phyloP scores from a whole-genome alignment of 2,329 filamentous ascomycete genomes.

The Colletotrichum cuscutae region DNA sequence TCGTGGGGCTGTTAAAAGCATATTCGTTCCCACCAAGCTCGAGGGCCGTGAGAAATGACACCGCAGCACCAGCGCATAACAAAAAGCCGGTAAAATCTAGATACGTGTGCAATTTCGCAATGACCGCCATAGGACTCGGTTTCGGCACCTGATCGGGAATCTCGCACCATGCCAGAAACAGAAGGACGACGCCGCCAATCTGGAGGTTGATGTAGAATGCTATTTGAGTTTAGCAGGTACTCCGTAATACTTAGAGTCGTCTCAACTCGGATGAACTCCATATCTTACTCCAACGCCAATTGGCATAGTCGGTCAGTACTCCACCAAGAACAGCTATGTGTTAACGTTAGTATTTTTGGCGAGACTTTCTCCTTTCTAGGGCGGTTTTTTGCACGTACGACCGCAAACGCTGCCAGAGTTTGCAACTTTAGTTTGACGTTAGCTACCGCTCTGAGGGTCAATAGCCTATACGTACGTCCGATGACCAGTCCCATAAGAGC shows the following conservation, averaged over 20 bases:
- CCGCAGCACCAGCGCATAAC: constrained; percentile 42
- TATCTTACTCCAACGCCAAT: constrained; percentile 54
- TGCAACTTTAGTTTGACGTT: not conserved
- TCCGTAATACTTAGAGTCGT: not conserved
- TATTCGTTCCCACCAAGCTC: constrained; percentile 44
- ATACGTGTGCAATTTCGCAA: constrained; percentile 49
- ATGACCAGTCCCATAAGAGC: not conserved
- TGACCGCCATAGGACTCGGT: constrained; percentile 41
- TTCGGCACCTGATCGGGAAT: constrained; percentile 50
- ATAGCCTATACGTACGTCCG: not conserved
- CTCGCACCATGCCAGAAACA: constrained; percentile 44
- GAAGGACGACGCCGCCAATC: constrained; percentile 47
- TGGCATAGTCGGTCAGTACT: constrained; percentile 46
- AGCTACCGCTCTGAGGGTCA: not conserved
- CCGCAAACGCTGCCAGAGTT: not conserved
- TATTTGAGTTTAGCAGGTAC: constrained; percentile 9
- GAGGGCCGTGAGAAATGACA: constrained; percentile 47
- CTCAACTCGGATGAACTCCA: not conserved
- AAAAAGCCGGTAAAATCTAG: constrained; percentile 37
- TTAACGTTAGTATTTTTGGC: constrained; percentile 37
- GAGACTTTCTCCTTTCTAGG: constrained; percentile 48
- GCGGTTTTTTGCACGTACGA: not conserved
- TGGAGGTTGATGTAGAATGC: constrained; percentile 52
- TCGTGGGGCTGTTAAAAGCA: constrained; percentile 39
- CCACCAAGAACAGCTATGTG: constrained; percentile 53